These are phyloP conservation scores for Barbarea vulgaris DNA, from an alignment of 345 rosid species.

Conservation along the genomic window DNA sequence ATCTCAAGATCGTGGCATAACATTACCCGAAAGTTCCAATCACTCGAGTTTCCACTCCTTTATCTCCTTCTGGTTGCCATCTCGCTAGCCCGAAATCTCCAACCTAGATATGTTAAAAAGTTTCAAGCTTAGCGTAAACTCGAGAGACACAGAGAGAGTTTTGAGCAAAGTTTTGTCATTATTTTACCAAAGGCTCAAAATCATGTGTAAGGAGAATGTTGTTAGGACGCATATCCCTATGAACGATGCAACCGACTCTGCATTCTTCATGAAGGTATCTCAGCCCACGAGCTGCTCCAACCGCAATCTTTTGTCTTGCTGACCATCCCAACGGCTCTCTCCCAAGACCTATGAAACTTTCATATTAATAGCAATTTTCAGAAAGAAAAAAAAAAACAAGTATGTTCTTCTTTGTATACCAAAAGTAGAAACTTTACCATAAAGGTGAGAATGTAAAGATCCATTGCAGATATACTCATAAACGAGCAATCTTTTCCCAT, in stretches of 20 bases:
- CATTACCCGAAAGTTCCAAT: constrained; percentile 94
- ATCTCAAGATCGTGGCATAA: background rate
- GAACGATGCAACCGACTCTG: constrained; percentile 98
- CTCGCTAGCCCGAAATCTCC: constrained; percentile 99
- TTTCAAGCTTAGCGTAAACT: constrained; percentile 1
- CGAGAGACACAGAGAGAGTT: constrained; percentile 16
- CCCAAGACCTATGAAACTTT: constrained; percentile 51
- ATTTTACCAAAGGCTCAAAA: constrained; percentile 83
- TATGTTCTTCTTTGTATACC: constrained; percentile 2
- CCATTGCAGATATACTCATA: constrained; percentile 96
- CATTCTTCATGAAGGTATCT: constrained; percentile 99
- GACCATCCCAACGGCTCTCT: constrained; percentile 74
- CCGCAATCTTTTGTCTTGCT: constrained; percentile 89
- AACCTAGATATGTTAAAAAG: constrained; percentile 50
- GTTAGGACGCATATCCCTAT: constrained; percentile 95
- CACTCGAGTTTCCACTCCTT: constrained; percentile 90
- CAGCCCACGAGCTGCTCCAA: constrained; percentile 96
- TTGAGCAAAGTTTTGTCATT: background rate
- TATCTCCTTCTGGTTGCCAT: constrained; percentile 98
- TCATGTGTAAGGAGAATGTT: constrained; percentile 96
- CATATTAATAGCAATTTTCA: constrained; percentile 8
- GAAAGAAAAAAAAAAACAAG: background rate
- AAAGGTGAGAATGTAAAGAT: constrained; percentile 88
- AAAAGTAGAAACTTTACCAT: constrained; percentile 58
- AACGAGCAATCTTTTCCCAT: constrained; percentile 84